A percentile compares a stretch with the other conserved stretches of the same genome.
Evolutionary conservation across 2,329 filamentous ascomycete genomes (phyloP).

Genomic region (Alternaria solani): DNA sequence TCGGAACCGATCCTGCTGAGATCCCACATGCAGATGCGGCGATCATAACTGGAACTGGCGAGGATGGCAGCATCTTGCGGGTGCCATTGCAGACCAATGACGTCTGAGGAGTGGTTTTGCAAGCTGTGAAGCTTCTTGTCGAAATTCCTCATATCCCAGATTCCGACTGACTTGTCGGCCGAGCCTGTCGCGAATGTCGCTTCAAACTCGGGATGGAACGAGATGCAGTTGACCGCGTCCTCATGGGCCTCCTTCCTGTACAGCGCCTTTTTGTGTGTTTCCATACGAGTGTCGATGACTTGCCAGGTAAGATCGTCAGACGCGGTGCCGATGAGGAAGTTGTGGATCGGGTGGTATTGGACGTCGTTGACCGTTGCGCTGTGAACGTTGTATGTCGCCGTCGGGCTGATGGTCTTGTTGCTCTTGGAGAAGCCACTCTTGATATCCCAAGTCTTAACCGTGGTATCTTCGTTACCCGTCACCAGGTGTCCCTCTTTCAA

Average conservation of each 20-base stretch:
- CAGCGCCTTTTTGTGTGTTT: conserved; percentile 71
- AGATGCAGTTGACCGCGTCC: conserved; percentile 94
- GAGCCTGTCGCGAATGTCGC: conserved; percentile 91
- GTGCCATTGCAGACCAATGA: conserved; percentile 94
- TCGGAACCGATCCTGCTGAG: conserved; percentile 90
- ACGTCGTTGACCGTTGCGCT: conserved; percentile 94
- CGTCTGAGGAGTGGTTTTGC: conserved; percentile 86
- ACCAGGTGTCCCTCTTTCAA: conserved; percentile 81
- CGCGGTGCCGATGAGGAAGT: conserved; percentile 83
- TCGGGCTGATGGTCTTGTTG: conserved; percentile 74
- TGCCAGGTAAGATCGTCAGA: conserved; percentile 95
- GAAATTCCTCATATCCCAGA: conserved; percentile 94
- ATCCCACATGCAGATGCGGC: conserved; percentile 96
- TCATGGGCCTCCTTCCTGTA: conserved; percentile 78
- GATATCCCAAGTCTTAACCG: conserved; percentile 92
- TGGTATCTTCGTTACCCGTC: conserved; percentile 90
- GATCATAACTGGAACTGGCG: conserved; percentile 90
- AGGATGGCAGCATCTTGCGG: conserved; percentile 88
- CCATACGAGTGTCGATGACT: conserved; percentile 83
- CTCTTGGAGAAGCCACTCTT: conserved; percentile 73
- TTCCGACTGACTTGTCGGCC: conserved; percentile 90
- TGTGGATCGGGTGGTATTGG: conserved; percentile 88
- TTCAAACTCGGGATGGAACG: conserved; percentile 93
- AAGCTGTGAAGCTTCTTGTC: conserved; percentile 89
- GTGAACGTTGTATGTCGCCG: conserved; percentile 84